Base-by-base conservation (phyloP, 495 filamentous ascomycete species). In the Xanthoparmelia taractica region DNA sequence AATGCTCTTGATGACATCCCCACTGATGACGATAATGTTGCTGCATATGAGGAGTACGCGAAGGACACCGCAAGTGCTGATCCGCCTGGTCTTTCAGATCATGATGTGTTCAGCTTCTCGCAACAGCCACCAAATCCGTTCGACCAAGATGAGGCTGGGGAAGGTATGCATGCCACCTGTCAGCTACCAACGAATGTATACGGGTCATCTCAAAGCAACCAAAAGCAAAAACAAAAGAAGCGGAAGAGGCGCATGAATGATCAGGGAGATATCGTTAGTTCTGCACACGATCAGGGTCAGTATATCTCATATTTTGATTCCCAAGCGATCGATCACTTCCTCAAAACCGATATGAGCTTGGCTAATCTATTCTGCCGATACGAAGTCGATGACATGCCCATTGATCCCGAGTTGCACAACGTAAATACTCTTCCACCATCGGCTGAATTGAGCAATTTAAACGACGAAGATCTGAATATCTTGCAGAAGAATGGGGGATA, bases 1-100 rank as follows among this genome's bases (percentile, higher is more conserved):
- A 65, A 64, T 56, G 40, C 54, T 23, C 65, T 71, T 33, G 69
- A 71, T 43, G 63, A 67, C 2, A 59, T 71, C n/a, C 40, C 63
- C n/a, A 66, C 62, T 17, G 65, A 71, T 23, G 69, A 69, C 23
- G 69, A 69, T 17, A 58, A 36, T n/a, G 59, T 66, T 6, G 52
- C 61, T 2, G 23, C 34, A 3, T 57, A 58, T n/a, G 47, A 67
- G 45, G 62, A 65, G 37, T 60, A 59, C 61, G 62, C 57, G 38
- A 60, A 58, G 23, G 66, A 61, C 34, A 61, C 52, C 45, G 37
- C 23, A 47, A 63, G 33, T 31, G 27, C 59, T 25, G 38, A 65
- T 29, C 64, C 13, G n/a, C 36, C 52, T 8, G 57, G 37, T 11
- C 43, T n/a, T 7, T 13, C 40, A 33, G 52, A 61, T 20, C 27